Evolutionary conservation across 1,139 yeast genomes (phyloP), one percentile per base, ranked within the genome.

Genomic region (Geotrichum carabidarum): DNA sequence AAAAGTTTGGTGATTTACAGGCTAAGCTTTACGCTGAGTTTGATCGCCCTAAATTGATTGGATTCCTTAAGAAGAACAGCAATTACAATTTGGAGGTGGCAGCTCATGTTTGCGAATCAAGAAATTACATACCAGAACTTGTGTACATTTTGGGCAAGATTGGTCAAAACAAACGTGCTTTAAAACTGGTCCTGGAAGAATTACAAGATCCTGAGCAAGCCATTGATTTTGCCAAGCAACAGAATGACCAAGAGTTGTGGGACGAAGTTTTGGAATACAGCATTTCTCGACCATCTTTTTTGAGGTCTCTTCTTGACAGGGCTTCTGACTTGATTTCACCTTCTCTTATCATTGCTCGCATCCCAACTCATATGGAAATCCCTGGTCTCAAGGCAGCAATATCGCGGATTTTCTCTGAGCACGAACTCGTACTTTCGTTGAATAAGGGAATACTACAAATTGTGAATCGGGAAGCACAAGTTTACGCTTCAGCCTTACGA

Each of bases 91-190:
- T 89, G 44, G 87, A 82, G 50, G 64, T 68, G 36, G 96, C 96
- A 0, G 80, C 89, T 17, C 68, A 71, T 8, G 68, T 84, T 0
- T 88, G 96, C 63, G 83, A 83, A 57, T 57, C 68, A 9, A 74
- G 77, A 45, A 76, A 75, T 0, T 74, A 76, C 49, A 77, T 76
- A 36, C 82, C 84, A 48, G 98, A 91, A 65, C 74, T 89, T 50
- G 95, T 93, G 0, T 90, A 82, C 63, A 71, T 93, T 38, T 77
- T 89, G 59, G 95, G 96, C 7, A 82, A 82, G 63, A 83, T 87
- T 34, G 99, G 99, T 1, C 87, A 87, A 60, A 82, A 84, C 58
- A 79, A 78, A 60, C 78, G 80, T 57, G 98, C 98, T 0, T 71
- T 93, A 62, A 78, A 76, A 59, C 74, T 93, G 52, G 90, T 93